phyloP scores from a whole-genome alignment of 805 yeast species.

The Debaryomyces hansenii region DNA sequence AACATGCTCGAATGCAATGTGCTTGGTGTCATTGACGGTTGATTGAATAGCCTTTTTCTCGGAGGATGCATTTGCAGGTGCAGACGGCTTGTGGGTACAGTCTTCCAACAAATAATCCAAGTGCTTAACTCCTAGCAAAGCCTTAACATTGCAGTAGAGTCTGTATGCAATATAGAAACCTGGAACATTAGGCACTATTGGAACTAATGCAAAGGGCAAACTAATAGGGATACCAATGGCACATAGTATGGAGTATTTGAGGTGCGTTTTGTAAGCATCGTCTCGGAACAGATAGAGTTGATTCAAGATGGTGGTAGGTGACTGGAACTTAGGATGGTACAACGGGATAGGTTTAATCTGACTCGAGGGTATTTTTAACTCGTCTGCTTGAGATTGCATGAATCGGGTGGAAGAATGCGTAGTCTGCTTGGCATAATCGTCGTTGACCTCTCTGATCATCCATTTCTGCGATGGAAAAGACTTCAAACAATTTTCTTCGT shows the following conservation, averaged over 20 bases:
- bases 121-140: slow-evolving; percentile 72
- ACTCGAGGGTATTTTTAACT: slow-evolving; percentile 22
- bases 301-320: slow-evolving; percentile 25
- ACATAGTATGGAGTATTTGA: slow-evolving; percentile 52
- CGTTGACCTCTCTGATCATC: slow-evolving; percentile 51
- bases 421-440: slow-evolving; percentile 14
- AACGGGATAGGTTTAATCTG: slow-evolving; percentile 42
- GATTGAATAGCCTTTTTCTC: slow-evolving; percentile 4
- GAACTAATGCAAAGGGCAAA: slow-evolving; percentile 75
- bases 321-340: slow-evolving; percentile 37
- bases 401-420: slow-evolving; percentile 8
- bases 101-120: slow-evolving; percentile 49
- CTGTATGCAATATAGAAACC: slow-evolving; percentile 84
- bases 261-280: slow-evolving; percentile 52
- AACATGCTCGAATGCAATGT: slow-evolving; percentile 18
- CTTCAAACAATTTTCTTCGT: slow-evolving; percentile 74
- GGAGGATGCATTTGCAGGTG: background rate
- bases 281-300: slow-evolving; percentile 46
- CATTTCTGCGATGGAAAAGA: slow-evolving; percentile 71
- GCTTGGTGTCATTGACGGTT: slow-evolving; percentile 17
- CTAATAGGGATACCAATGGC: slow-evolving; percentile 71
- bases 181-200: slow-evolving; percentile 89
- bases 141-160: slow-evolving; percentile 81
- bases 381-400: slow-evolving; percentile 27
- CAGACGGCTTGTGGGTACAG: background rate